Percentiles rank a stretch among this genome's conserved stretches.
Conservation (phyloP, 108 stramenopile species). For the Aureococcus anophagefferens region DNA sequence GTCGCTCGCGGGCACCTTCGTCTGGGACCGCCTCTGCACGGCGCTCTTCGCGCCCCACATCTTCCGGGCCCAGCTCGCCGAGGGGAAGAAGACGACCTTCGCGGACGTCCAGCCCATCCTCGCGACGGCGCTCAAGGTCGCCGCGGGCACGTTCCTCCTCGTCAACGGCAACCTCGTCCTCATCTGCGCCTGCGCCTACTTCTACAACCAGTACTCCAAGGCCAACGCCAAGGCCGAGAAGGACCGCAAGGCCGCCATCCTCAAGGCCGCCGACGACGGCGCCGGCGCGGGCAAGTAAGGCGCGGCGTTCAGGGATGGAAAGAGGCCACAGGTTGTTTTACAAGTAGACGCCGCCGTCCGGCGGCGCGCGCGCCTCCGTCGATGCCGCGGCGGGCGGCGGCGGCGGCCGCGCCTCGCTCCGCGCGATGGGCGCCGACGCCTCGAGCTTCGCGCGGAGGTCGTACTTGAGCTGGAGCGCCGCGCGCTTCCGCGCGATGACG, state of each 20-base stretch:
- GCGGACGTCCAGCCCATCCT: slow-evolving; percentile 22
- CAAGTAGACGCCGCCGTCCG: too few species aligned
- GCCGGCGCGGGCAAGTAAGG: too few species aligned
- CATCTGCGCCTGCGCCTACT: not conserved
- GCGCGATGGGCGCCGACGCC: too few species aligned
- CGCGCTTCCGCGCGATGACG: too few species aligned
- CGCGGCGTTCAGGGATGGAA: too few species aligned
- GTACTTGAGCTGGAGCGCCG: too few species aligned
- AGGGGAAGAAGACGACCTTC: slow-evolving; percentile 5
- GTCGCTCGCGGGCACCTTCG: slow-evolving; percentile 68
- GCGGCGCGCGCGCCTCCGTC: too few species aligned
- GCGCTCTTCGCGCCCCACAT: slow-evolving; percentile 79
- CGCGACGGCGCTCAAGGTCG: slow-evolving; percentile 10
- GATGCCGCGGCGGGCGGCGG: too few species aligned
- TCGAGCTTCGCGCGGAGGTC: too few species aligned
- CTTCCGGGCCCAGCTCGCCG: slow-evolving; percentile 11
- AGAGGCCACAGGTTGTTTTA: too few species aligned
- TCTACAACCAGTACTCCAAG: slow-evolving; percentile 4
- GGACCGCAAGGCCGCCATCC: not conserved
- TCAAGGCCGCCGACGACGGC: too few species aligned
- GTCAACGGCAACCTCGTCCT: slow-evolving; percentile 14
- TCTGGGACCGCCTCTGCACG: slow-evolving; percentile 83
- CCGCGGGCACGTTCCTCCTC: slow-evolving; percentile 7
- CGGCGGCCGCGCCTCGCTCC: too few species aligned
- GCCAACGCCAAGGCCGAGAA: not conserved